A percentile compares a stretch with the other conserved stretches of the same genome.
Conservation (phyloP, 2,329 filamentous ascomycete genomes). For the Gyromitra esculenta region DNA sequence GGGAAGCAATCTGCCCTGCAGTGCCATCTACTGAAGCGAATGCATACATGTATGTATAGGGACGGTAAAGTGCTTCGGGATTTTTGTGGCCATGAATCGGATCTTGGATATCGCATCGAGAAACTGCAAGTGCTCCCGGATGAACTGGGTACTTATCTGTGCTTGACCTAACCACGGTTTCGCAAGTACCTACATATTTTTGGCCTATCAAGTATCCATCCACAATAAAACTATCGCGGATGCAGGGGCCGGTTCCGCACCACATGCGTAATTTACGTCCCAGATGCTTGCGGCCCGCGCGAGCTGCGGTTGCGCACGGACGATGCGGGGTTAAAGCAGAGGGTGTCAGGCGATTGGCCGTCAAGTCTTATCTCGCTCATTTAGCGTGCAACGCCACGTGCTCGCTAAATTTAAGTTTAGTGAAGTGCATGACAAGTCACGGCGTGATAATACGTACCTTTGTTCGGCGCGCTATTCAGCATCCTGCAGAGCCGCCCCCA, state of each 20-base stretch:
- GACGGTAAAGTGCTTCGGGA: conserved; percentile 22
- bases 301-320: conserved; percentile 36
- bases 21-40: conserved; percentile 4
- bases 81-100: conserved; percentile 27
- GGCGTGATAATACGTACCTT: conserved; percentile 12
- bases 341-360: conserved; percentile 16
- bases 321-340: conserved; percentile 30
- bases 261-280: conserved; percentile 39
- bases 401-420: conserved; percentile 44
- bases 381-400: conserved; percentile 10
- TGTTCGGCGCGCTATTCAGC: neutral
- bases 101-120: conserved; percentile 33
- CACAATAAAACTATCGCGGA: conserved; percentile 28
- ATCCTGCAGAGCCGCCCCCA: neutral
- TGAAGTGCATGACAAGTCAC: conserved; percentile 6
- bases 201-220: conserved; percentile 29
- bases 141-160: conserved; percentile 36
- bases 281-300: conserved; percentile 40
- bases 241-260: conserved; percentile 40
- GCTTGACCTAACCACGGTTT: conserved; percentile 11
- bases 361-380: conserved; percentile 4
- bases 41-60: conserved; percentile 28
- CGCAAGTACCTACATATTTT: conserved; percentile 6
- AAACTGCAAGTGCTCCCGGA: conserved; percentile 23
- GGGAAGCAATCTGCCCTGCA: conserved; percentile 9